phyloP scores from a whole-genome alignment of 108 stramenopile genomes.

The Poteriospumella lacustris region DNA sequence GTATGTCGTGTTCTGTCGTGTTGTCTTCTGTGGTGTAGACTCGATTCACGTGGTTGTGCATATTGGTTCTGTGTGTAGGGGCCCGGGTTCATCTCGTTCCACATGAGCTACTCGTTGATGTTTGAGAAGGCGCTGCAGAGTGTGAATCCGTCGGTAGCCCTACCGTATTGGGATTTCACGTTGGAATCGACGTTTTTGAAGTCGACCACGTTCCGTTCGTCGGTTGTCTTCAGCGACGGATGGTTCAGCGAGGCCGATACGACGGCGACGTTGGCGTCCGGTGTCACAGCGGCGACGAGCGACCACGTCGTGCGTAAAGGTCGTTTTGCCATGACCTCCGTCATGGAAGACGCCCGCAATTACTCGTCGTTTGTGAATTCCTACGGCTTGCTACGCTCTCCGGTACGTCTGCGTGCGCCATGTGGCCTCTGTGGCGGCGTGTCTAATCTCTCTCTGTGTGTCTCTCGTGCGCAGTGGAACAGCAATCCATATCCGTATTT shows the following conservation, averaged over 20 bases:
- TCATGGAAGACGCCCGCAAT: constrained; percentile 33
- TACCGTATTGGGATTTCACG: constrained; percentile 46
- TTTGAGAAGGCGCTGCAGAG: constrained; percentile 37
- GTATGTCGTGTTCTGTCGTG: background rate
- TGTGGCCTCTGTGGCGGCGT: too few species aligned
- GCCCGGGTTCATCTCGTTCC: constrained; percentile 34
- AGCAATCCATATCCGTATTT: constrained; percentile 36
- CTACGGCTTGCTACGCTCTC: constrained; percentile 38
- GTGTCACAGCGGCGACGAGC: too few species aligned
- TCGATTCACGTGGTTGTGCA: background rate
- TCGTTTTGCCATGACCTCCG: constrained; percentile 29
- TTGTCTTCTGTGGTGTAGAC: background rate
- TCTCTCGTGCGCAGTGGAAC: constrained; percentile 46
- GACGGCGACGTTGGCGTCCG: too few species aligned
- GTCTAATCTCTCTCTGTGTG: too few species aligned
- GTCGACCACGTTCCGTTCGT: constrained; percentile 19
- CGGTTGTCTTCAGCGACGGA: background rate
- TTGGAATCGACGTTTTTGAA: constrained; percentile 36
- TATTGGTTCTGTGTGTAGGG: background rate
- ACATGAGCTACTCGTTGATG: constrained; percentile 35
- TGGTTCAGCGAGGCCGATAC: background rate
- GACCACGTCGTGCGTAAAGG: constrained; percentile 32
- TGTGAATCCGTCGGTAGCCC: constrained; percentile 32
- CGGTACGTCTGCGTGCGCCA: too few species aligned
- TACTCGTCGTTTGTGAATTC: constrained; percentile 30